Percentiles rank a stretch among this genome's conserved stretches.
Conservation (phyloP, 2,329 filamentous ascomycete species). For the Elsinoe australis region DNA sequence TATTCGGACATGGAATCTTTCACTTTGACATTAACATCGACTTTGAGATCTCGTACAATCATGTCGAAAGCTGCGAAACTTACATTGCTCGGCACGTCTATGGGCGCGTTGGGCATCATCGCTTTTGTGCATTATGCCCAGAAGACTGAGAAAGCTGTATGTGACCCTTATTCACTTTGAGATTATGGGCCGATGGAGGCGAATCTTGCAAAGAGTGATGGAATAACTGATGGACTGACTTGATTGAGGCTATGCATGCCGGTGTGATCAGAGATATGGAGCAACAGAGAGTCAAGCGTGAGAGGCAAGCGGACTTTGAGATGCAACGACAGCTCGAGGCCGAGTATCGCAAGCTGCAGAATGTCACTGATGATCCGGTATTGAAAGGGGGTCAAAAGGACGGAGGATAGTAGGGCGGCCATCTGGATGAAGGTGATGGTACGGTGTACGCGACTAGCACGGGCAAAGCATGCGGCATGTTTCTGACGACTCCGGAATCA, state of each 20-base stretch:
- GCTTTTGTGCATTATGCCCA: conserved; percentile 86
- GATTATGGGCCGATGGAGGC: not conserved
- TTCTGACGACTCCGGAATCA: not conserved
- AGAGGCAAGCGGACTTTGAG: conserved; percentile 90
- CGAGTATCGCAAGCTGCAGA: conserved; percentile 85
- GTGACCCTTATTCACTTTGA: conserved; percentile 28
- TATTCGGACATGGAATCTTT: conserved; percentile 1
- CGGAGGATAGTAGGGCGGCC: not conserved
- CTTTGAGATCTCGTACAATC: not conserved
- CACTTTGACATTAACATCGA: conserved; percentile 10
- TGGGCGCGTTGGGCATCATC: conserved; percentile 69
- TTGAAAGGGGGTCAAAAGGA: conserved; percentile 1
- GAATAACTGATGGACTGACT: too few relatives aligned
- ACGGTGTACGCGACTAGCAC: too few relatives aligned
- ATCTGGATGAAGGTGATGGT: too few relatives aligned
- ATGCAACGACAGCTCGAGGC: conserved; percentile 77
- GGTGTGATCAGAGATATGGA: conserved; percentile 93
- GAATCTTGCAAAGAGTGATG: too few relatives aligned
- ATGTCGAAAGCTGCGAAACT: conserved; percentile 92
- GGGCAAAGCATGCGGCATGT: not conserved
- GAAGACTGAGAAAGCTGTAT: conserved; percentile 70
- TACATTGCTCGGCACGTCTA: conserved; percentile 69
- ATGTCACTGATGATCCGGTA: conserved; percentile 49
- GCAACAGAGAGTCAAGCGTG: conserved; percentile 79
- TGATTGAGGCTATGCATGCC: conserved; percentile 96